Evolutionary conservation across 768 basidiomycete species (phyloP), one percentile per base, ranked within the genome.

Genomic region (Pulveroboletus sp.): DNA sequence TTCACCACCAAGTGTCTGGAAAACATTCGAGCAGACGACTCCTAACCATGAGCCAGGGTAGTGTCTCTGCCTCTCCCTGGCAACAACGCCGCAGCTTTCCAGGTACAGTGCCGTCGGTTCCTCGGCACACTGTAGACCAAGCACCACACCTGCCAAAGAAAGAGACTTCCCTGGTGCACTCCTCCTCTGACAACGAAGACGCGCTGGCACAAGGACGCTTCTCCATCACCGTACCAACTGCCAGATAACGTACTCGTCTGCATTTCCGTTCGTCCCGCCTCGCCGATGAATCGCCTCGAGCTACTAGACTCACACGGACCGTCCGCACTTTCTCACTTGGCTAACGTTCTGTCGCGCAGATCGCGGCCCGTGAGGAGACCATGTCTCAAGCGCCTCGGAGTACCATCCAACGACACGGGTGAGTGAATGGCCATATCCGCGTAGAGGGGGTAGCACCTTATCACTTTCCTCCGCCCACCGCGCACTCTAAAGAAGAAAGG

Each of bases 81-180:
- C n/a, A 24, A 26, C 33, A 27, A 36, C 32, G 15, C 33, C 31
- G 44, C 46, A 30, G 30, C 13, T 37, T 40, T 41, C 28, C 21
- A 21, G 21, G 21, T 31, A 42, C 39, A 32, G n/a, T 2, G 33
- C 31, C 21, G 27, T 44, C 31, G 7, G 26, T 41, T 49, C 9
- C 54, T 46, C 38, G 43, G 47, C 31, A 9, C 6, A 43, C 6
- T n/a, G 6, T 17, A 13, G 32, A 28, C 27, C 31, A n/a, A 51
- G 57, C n/a, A 47, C 36, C 48, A 26, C 14, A 11, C 30, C 38
- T 56, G 15, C 60, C 50, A 62, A 62, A 62, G 43, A 46, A n/a
- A 46, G 59, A 30, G 13, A 31, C 52, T 61, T 60, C 49, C 42
- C 11, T 27, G 21, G 43, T 38, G 36, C 18, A 30, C 30, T 36